Evolutionary conservation across 768 basidiomycete genomes (phyloP).

Genomic region (Mycena crocata): DNA sequence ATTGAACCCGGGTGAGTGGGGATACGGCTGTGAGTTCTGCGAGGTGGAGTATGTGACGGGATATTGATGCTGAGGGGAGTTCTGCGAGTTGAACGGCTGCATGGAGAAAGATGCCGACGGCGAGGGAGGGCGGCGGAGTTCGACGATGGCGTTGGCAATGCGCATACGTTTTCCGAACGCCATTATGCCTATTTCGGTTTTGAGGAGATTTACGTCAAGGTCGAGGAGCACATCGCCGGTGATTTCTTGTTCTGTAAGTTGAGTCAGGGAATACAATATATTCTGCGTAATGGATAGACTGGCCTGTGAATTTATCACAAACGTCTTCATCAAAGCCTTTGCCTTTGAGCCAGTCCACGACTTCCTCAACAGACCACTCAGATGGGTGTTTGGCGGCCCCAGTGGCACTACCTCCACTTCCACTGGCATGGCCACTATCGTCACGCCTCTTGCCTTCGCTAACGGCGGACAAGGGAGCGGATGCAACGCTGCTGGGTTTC

Average conservation of each 20-base stretch:
- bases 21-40: slow-evolving; percentile 33
- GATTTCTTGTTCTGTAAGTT: slow-evolving; percentile 91
- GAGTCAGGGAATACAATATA: slow-evolving; percentile 17
- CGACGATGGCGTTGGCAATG: slow-evolving; percentile 92
- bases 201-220: slow-evolving; percentile 91
- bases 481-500: slow-evolving; percentile 34
- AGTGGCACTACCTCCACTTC: slow-evolving; percentile 39
- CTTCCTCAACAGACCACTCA: slow-evolving; percentile 91
- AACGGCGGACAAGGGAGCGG: slow-evolving; percentile 35
- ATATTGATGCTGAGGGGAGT: slow-evolving; percentile 43
- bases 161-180: slow-evolving; percentile 96
- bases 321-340: slow-evolving; percentile 90
- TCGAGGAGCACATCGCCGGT: slow-evolving; percentile 97
- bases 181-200: slow-evolving; percentile 91
- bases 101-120: slow-evolving; percentile 46
- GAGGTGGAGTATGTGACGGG: slow-evolving; percentile 45
- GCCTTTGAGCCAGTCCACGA: slow-evolving; percentile 85
- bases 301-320: slow-evolving; percentile 88
- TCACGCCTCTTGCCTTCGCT: slow-evolving; percentile 35
- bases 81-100: slow-evolving; percentile 28
- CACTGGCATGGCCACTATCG: slow-evolving; percentile 32
- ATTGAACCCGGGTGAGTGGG: slow-evolving; percentile 31
- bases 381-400: slow-evolving; percentile 60
- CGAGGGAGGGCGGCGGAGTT: slow-evolving; percentile 79
- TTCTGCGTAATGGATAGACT: slow-evolving; percentile 38